A percentile compares a stretch with the other conserved stretches of the same genome.
phyloP scores from a whole-genome alignment of 1,284 basidiomycete genomes.

The Xerocomus nothofagi region DNA sequence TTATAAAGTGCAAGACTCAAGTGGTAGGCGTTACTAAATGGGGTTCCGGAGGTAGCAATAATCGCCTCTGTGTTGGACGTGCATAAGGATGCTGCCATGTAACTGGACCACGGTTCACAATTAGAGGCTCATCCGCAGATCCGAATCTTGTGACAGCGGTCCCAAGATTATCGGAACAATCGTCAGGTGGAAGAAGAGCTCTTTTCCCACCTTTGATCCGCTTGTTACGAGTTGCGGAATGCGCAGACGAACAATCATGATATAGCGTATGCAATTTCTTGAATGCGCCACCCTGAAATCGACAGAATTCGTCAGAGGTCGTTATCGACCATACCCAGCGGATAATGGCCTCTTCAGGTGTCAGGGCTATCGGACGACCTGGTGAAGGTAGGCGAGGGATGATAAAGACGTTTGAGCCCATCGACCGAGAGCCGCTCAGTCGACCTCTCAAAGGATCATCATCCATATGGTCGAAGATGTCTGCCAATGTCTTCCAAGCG shows the following conservation, averaged over 20 bases:
- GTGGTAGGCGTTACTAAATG: neutral
- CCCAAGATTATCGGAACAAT: conserved; percentile 1
- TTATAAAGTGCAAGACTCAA: neutral
- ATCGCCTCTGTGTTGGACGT: conserved; percentile 13
- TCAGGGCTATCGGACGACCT: conserved; percentile 18
- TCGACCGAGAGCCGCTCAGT: conserved; percentile 11
- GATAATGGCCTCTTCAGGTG: conserved; percentile 22
- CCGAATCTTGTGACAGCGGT: neutral
- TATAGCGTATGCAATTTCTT: neutral
- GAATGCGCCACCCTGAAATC: neutral
- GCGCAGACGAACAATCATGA: neutral
- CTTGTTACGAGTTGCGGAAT: conserved; percentile 7
- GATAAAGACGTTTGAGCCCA: conserved; percentile 13
- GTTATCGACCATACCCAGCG: conserved; percentile 28
- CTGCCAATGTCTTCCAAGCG: conserved; percentile 23
- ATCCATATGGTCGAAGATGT: conserved; percentile 23
- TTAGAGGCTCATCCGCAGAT: conserved; percentile 20
- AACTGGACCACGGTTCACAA: neutral
- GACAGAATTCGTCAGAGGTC: conserved; percentile 18
- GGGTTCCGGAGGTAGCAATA: conserved; percentile 23
- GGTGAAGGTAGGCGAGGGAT: conserved; percentile 34
- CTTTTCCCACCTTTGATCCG: conserved; percentile 8
- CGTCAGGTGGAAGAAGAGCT: conserved; percentile 28
- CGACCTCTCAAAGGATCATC: neutral
- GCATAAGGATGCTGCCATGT: conserved; percentile 22